phyloP scores from a whole-genome alignment of 495 filamentous ascomycete genomes.

The Lasiosphaeriaceae sp. region DNA sequence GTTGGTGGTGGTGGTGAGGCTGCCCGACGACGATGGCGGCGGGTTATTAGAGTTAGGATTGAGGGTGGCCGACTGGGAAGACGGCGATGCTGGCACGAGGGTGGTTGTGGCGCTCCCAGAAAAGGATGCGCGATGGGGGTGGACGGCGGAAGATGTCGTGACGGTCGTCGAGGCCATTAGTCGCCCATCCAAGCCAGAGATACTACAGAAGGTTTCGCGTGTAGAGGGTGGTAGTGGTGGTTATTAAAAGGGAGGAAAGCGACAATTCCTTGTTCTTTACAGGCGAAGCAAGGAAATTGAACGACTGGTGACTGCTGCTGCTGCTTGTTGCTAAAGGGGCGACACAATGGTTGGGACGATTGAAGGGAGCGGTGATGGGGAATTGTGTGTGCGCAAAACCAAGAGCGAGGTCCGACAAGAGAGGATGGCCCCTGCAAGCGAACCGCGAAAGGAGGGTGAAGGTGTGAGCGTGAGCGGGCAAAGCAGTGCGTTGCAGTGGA shows the following conservation, averaged over 20 bases:
- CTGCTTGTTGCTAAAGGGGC: no score
- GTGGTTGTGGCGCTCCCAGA: conserved; percentile 32
- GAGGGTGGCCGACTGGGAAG: neutral
- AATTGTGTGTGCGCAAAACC: conserved; percentile 6
- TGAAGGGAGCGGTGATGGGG: conserved; percentile 3
- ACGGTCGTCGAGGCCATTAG: conserved; percentile 42
- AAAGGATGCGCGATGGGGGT: conserved; percentile 28
- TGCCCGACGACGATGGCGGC: neutral
- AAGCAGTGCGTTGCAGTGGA: conserved; percentile 20
- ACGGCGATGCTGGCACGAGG: conserved; percentile 7
- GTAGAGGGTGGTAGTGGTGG: neutral
- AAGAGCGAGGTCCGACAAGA: neutral
- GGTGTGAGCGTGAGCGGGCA: conserved; percentile 5
- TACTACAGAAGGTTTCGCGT: neutral
- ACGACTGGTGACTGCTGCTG: neutral
- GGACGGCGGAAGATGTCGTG: conserved; percentile 22
- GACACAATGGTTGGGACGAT: neutral
- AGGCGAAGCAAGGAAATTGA: neutral
- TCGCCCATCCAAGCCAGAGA: conserved; percentile 7
- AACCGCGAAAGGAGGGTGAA: no score
- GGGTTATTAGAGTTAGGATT: conserved; percentile 7
- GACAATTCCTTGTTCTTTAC: neutral
- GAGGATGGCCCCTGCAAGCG: no score
- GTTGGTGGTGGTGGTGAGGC: neutral
- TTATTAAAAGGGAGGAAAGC: neutral